Base-by-base conservation (phyloP, 768 basidiomycete genomes). In the Sporobolomyces roseus region DNA sequence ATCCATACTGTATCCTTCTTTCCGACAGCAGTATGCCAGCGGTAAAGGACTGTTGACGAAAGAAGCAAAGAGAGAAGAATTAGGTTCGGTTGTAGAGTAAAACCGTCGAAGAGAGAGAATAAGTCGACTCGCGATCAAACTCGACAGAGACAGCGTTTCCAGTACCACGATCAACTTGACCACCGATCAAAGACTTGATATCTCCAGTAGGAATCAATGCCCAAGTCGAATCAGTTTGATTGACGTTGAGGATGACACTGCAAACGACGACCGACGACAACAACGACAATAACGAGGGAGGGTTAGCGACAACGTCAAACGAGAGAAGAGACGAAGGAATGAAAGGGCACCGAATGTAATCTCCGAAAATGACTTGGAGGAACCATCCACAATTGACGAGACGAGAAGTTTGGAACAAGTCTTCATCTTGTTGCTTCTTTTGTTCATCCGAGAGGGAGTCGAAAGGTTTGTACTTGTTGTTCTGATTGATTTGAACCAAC, bases 401-500 rank as follows among this genome's bases (percentile, higher is more conserved):
- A 23, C 71, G 23, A 27, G 72, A 63, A 19, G 35, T 54, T 33
- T 75, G 58, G 68, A 75, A 75, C 27, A 75, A n/a, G 10, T 64
- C 66, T 32, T 68, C 41, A 52, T 75, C 74, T 49, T 75, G 74
- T 27, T 2, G 12, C 55, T 63, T 56, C 45, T 43, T 43, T 16
- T 25, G 46, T 7, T 50, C 59, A 9, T 41, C 63, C 30, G 45
- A 48, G 33, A 70, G 69, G 25, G 13, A 4, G 23, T 55, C 38
- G 29, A 56, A 41, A 8, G 50, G 52, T 17, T 51, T 78, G 76
- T 77, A 88, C 2, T 78, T 82, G 12, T 82, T 81, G 21, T 77
- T 74, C 77, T 91, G 88, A 75, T 91, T 89, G 78, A 74, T 41
- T 38, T 49, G 51, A 33, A 56, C 12, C n/a, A 74, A 58, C 56